phyloP scores from a whole-genome alignment of 2,329 filamentous ascomycete genomes.

The Dryadomyces quercus-mongolicae region DNA sequence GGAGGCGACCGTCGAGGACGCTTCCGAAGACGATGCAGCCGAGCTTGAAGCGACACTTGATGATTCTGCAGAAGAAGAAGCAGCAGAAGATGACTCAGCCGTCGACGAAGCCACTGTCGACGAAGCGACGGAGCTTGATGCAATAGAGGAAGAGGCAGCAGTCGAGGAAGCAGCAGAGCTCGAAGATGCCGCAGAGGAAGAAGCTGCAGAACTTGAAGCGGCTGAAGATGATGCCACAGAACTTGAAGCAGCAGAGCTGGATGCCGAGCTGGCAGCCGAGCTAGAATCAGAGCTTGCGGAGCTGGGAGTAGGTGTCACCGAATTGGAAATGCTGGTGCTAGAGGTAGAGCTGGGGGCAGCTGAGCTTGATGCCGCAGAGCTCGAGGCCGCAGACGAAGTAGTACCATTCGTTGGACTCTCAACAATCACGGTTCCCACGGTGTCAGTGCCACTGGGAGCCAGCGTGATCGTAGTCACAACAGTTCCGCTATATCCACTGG shows the following conservation, averaged over 20 bases:
- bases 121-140: not conserved
- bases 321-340: not conserved
- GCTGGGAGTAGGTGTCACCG: no score
- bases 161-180: not conserved
- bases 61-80: no score
- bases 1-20: no score
- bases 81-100: not conserved
- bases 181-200: not conserved
- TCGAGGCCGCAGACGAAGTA: not conserved
- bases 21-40: no score
- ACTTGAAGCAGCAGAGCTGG: not conserved
- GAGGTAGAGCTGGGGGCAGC: not conserved
- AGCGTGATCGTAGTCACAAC: constrained; percentile 1
- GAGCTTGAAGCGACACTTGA: no score
- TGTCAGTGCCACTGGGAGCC: constrained; percentile 35
- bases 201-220: not conserved
- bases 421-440: constrained; percentile 19
- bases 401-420: constrained; percentile 3
- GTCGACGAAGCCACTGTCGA: not conserved
- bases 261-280: constrained; percentile 1
- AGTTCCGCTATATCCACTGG: constrained; percentile 1
- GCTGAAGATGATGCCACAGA: not conserved
- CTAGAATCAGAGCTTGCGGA: not conserved
- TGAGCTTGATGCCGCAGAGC: not conserved
- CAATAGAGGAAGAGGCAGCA: not conserved